phyloP scores from a whole-genome alignment of 2,329 filamentous ascomycete species.

The Fusarium temperatum region DNA sequence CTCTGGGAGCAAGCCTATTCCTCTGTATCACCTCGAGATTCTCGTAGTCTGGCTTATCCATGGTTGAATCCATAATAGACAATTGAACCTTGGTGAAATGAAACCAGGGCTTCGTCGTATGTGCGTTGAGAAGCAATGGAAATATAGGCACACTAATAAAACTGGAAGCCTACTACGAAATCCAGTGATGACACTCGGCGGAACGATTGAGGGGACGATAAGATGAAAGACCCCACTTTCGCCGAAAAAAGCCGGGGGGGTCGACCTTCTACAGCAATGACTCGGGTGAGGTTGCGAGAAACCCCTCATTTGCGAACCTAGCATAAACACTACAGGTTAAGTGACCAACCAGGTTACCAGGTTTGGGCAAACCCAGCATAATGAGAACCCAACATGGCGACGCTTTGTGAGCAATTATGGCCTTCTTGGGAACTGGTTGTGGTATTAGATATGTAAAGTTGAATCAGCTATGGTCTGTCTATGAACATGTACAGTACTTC shows the following conservation, averaged over 20 bases:
- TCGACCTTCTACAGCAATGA: not conserved
- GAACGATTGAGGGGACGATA: not conserved
- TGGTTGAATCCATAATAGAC: accelerated
- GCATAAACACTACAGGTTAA: not conserved
- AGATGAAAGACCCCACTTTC: not conserved
- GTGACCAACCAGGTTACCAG: accelerated
- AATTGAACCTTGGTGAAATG: no score
- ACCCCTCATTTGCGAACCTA: not conserved
- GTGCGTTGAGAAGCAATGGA: not conserved
- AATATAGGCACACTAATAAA: not conserved
- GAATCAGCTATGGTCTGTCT: no score
- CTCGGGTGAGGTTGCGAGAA: not conserved
- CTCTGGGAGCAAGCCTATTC: constrained; percentile 1
- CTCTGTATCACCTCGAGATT: constrained; percentile 9
- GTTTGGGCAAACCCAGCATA: no score
- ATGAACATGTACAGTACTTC: no score
- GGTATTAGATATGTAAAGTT: no score
- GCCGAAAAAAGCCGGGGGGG: constrained; percentile 1
- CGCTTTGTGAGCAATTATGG: not conserved
- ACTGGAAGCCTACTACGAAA: not conserved
- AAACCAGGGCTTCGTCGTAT: not conserved
- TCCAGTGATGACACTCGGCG: not conserved
- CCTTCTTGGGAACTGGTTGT: no score
- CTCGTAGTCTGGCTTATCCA: constrained; percentile 6
- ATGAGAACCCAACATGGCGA: accelerated